Percentiles rank a stretch among this genome's conserved stretches.
phyloP scores from a whole-genome alignment of 768 basidiomycete genomes.

The Tricholoma matsutake region DNA sequence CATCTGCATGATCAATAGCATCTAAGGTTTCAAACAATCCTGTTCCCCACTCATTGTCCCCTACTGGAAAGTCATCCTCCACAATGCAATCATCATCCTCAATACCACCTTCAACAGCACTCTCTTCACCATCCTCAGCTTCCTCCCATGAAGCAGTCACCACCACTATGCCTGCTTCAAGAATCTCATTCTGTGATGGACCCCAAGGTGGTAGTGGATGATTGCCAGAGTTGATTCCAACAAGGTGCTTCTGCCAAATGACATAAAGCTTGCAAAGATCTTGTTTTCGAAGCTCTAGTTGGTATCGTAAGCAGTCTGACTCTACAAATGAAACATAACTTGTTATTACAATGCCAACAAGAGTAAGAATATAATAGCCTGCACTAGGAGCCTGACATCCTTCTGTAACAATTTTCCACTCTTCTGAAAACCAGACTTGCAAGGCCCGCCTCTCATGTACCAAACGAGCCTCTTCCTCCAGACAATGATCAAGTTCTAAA shows the following conservation, averaged over 20 bases:
- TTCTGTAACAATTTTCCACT: constrained; percentile 19
- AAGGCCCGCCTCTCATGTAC: too few relatives aligned
- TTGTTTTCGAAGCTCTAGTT: neutral
- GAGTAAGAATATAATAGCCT: neutral
- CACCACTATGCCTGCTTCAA: neutral
- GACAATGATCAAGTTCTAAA: constrained; percentile 18
- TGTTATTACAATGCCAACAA: neutral
- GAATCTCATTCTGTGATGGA: neutral
- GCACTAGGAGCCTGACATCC: neutral
- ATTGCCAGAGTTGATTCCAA: neutral
- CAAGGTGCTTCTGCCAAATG: neutral
- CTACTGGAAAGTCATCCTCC: neutral
- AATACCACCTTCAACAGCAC: neutral
- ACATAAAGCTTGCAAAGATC: neutral
- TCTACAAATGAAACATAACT: neutral
- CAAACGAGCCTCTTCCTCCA: constrained; percentile 24
- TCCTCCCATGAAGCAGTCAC: neutral
- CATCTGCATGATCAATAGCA: neutral
- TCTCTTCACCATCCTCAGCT: neutral
- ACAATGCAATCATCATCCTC: neutral
- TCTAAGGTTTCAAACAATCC: neutral
- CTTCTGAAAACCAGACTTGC: constrained; percentile 12
- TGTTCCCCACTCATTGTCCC: neutral
- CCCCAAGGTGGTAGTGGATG: neutral
- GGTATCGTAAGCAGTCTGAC: too few relatives aligned